Percentiles rank a stretch among this genome's conserved stretches.
These are phyloP conservation scores for Aspergillus piperis DNA, from an alignment of 2,329 filamentous ascomycete genomes.

Conservation along the genomic window DNA sequence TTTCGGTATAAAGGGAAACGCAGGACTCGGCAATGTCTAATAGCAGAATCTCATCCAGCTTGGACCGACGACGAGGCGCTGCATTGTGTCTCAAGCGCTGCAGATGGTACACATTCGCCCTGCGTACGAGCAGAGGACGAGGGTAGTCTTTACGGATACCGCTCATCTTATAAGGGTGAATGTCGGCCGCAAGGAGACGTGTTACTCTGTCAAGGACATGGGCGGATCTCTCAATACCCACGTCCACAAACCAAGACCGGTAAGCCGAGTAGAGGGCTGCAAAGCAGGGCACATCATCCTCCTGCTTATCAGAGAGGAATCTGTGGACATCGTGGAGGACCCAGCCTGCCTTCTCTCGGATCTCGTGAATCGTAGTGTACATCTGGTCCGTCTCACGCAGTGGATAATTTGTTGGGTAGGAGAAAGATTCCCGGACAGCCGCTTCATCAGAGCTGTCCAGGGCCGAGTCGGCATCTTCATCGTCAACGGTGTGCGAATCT, in stretches of 20 bases:
- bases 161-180: slow-evolving; percentile 90
- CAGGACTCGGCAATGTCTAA: slow-evolving; percentile 87
- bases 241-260: slow-evolving; percentile 94
- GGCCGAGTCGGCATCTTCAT: slow-evolving; percentile 50
- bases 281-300: slow-evolving; percentile 95
- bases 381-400: slow-evolving; percentile 64
- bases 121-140: slow-evolving; percentile 83
- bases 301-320: slow-evolving; percentile 80
- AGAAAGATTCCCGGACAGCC: slow-evolving; percentile 75
- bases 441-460: slow-evolving; percentile 61
- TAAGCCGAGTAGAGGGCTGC: slow-evolving; percentile 90
- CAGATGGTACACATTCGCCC: slow-evolving; percentile 91
- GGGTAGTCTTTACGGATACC: slow-evolving; percentile 91
- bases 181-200: slow-evolving; percentile 80
- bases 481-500: slow-evolving; percentile 25
- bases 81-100: slow-evolving; percentile 94
- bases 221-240: slow-evolving; percentile 92
- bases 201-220: slow-evolving; percentile 88
- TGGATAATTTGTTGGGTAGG: slow-evolving; percentile 84
- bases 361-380: slow-evolving; percentile 75
- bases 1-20: slow-evolving; percentile 90
- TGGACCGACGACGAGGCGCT: slow-evolving; percentile 80
- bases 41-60: slow-evolving; percentile 82
- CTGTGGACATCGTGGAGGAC: slow-evolving; percentile 80
- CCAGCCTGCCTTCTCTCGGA: slow-evolving; percentile 77